Conservation (phyloP, 331 rosid species). For the Stylosanthes scabra region DNA sequence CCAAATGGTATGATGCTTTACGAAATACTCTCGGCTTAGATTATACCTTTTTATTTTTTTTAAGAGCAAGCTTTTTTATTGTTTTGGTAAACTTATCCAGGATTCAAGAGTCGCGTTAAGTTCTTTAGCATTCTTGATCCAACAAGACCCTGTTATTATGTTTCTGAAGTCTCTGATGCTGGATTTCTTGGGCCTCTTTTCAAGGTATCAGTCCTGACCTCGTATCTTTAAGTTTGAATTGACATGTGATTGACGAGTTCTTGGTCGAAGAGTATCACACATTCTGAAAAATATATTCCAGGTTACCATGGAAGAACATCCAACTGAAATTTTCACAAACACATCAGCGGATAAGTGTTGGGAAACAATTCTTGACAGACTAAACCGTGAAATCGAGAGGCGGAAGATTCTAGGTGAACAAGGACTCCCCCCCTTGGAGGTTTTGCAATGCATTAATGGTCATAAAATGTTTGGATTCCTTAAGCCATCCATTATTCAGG, state of each 20-base stretch:
- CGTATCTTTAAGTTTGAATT: constrained; percentile 29
- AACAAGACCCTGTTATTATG: constrained; percentile 57
- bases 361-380: constrained; percentile 60
- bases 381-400: constrained; percentile 55
- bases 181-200: constrained; percentile 87
- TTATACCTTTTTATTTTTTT: constrained; percentile 8
- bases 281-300: constrained; percentile 47
- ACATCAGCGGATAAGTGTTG: constrained; percentile 69
- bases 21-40: constrained; percentile 14
- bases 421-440: constrained; percentile 47
- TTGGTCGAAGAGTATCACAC: neutral
- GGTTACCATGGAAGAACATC: constrained; percentile 79
- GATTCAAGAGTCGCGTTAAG: constrained; percentile 72
- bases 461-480: constrained; percentile 86
- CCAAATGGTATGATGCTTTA: constrained; percentile 71
- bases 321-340: constrained; percentile 55
- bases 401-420: constrained; percentile 43
- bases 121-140: constrained; percentile 70
- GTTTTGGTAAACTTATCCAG: constrained; percentile 56
- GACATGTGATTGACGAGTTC: neutral
- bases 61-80: constrained; percentile 15
- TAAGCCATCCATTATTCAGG: constrained; percentile 66
- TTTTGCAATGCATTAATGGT: constrained; percentile 56
- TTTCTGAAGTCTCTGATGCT: constrained; percentile 78
- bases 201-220: constrained; percentile 54